Evolutionary conservation across 1,284 basidiomycete genomes (phyloP), one percentile per base, ranked within the genome.

Genomic region (Leccinum colubrinum): DNA sequence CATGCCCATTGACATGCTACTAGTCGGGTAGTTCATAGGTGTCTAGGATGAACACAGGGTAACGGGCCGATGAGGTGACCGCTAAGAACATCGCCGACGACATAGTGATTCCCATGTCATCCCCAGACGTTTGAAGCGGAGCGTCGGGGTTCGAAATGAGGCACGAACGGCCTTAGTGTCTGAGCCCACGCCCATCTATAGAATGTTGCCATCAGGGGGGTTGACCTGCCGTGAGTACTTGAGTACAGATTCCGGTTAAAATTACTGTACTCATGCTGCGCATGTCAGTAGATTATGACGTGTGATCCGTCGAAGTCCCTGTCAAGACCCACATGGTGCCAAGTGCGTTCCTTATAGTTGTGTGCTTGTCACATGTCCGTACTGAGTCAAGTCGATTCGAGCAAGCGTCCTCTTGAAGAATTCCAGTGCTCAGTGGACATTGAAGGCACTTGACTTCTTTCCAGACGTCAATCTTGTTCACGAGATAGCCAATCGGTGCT

Each of bases 1-100:
- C 88, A 88, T 77, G 58, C 56, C 64, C 54, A 67, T 69, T 59
- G 70, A 35, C 48, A 48, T 70, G 35, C 56, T 62, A 35, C 51
- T 17, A 12, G 63, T 59, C 33, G 65, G 64, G 27, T 61, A 64
- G 56, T 8, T 55, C 46, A 48, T 48, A 17, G 46, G 25, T 22
- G 50, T 51, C 50, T 51, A 51, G 50, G 43, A 17, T 46, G 50
- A 52, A 27, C 8, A 51, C 50, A 15, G 14, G 15, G 6, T 25
- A n/a, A 2, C 14, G 14, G 12, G 22, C 50, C 15, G 15, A 25
- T 25, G 25, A 51, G 6, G 14, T 22, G 14, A 25, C 14, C 46
- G 15, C 14, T 5, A 46, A 48, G 20, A 20, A 48, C 46, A 48
- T 12, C 11, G 20, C 20, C 12, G 2, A 20, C 43, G 17, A 46